Base-by-base conservation (phyloP, 371 early-diverging fungal species). In the Actinomortierella ambigua region DNA sequence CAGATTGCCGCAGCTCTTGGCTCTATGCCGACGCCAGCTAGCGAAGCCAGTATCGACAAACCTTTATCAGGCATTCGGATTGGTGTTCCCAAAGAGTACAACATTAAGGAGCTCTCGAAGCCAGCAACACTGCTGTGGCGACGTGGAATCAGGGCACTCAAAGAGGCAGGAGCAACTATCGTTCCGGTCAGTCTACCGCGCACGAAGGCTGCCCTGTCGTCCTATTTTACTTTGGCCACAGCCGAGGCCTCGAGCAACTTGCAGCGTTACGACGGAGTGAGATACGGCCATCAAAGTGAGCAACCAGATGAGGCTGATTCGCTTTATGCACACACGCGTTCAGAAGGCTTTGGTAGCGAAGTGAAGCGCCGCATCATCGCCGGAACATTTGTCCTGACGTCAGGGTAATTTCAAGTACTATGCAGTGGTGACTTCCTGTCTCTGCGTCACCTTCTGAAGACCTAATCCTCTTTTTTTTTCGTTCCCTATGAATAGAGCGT, bases 231-330 rank as follows among this genome's bases (percentile, higher is more conserved):
- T 1, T 71, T 97, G 50, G 96, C 95, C 3, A 82, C 91, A 8
- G 95, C 96, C 11, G 98, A 97, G 77, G 97, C 98, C 4, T 88
- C 91, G 14, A 95, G 94, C 17, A 96, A 95, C 66, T 66, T 97
- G 62, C 89, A 96, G 53, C 80, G 94, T 55, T 97, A 85, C 60
- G 95, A 95, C 75, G 98, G 98, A 2, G 66, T 94, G 14, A 84
- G 93, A 52, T 96, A 90, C 75, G 97, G 87, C 8, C 69, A 81
- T 59, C 79, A 59, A 46, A 69, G 57, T 40, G 53, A 57, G 4
- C 23, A 47, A 23, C 47, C 8, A 15, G 63, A 64, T 17, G 56
- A 59, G 47, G 62, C 65, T n/a, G 75, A 80, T 14, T 54, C 77
- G 8, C 68, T 88, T 44, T 90, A 91, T 64, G 82, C 85, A 17